A percentile compares a stretch with the other conserved stretches of the same genome.
These are phyloP conservation scores for Cystobasidium sp. DNA, from an alignment of 1,284 basidiomycete species.

Conservation along the genomic window DNA sequence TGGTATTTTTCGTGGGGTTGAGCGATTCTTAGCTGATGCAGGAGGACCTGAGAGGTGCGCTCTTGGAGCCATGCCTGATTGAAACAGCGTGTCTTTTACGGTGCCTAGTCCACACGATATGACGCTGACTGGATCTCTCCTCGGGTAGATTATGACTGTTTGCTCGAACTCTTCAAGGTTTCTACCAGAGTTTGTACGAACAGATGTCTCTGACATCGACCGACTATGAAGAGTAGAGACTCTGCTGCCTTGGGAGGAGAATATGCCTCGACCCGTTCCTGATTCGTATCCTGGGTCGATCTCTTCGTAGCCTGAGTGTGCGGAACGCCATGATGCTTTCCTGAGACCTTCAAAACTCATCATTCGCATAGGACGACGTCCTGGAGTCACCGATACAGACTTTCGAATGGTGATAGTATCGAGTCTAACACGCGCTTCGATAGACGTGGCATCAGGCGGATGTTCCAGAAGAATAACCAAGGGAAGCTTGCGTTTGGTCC, in stretches of 20 bases:
- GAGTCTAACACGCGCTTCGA: constrained; percentile 20
- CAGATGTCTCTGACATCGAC: constrained; percentile 9
- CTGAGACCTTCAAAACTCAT: background rate
- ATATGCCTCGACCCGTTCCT: background rate
- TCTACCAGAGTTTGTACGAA: background rate
- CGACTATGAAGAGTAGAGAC: background rate
- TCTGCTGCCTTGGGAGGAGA: background rate
- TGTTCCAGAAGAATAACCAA: constrained; percentile 36
- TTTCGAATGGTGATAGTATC: constrained; percentile 23
- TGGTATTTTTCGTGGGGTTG: background rate
- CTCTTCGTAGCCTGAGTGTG: background rate
- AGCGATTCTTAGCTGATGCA: background rate
- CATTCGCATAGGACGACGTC: background rate
- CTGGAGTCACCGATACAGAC: background rate
- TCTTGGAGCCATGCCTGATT: constrained; percentile 4
- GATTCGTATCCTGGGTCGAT: constrained; percentile 6
- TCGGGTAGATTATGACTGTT: constrained; percentile 17
- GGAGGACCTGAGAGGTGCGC: background rate
- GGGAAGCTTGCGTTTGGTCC: constrained; percentile 23
- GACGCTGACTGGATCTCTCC: constrained; percentile 27
- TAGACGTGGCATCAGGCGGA: background rate
- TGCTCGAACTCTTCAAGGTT: constrained; percentile 21
- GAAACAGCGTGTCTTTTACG: constrained; percentile 37
- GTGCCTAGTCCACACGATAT: constrained; percentile 18
- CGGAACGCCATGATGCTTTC: background rate